Percentiles rank a stretch among this genome's conserved stretches.
Evolutionary conservation across 495 filamentous ascomycete species (phyloP).

Genomic region (Cercophora samala): DNA sequence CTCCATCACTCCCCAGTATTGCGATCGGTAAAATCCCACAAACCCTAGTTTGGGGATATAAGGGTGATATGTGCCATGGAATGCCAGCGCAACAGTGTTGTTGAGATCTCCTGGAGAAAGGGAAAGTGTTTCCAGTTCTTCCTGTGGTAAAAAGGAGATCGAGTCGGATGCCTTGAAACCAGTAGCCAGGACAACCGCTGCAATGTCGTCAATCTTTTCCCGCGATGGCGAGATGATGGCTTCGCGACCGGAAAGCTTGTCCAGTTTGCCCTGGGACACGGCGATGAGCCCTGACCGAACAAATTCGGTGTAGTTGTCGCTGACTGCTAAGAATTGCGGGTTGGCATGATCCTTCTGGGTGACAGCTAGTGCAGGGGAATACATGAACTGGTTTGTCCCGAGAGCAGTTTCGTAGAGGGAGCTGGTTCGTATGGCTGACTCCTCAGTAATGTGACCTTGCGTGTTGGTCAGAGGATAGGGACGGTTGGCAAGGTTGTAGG

Average conservation of each 20-base stretch:
- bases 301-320: constrained; percentile 68
- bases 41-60: constrained; percentile 66
- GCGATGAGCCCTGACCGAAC: constrained; percentile 63
- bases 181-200: constrained; percentile 69
- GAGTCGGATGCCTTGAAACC: constrained; percentile 65
- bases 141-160: constrained; percentile 56
- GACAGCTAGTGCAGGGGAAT: constrained; percentile 43
- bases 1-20: constrained; percentile 85
- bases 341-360: constrained; percentile 33
- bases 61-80: constrained; percentile 59
- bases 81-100: constrained; percentile 66
- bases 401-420: constrained; percentile 52
- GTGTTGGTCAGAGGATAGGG: constrained; percentile 55
- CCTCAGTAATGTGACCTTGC: constrained; percentile 55
- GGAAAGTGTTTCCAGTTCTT: constrained; percentile 55
- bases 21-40: constrained; percentile 80
- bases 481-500: constrained; percentile 66
- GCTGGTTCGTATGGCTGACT: constrained; percentile 52
- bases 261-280: constrained; percentile 42
- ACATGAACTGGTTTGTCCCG: constrained; percentile 60
- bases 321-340: constrained; percentile 64
- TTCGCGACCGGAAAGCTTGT: constrained; percentile 29
- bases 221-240: constrained; percentile 37
- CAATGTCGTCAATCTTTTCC: constrained; percentile 53
- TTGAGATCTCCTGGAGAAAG: constrained; percentile 53